Base-by-base conservation (phyloP, 2,329 filamentous ascomycete genomes). In the Aaosphaeria pasadenensis region DNA sequence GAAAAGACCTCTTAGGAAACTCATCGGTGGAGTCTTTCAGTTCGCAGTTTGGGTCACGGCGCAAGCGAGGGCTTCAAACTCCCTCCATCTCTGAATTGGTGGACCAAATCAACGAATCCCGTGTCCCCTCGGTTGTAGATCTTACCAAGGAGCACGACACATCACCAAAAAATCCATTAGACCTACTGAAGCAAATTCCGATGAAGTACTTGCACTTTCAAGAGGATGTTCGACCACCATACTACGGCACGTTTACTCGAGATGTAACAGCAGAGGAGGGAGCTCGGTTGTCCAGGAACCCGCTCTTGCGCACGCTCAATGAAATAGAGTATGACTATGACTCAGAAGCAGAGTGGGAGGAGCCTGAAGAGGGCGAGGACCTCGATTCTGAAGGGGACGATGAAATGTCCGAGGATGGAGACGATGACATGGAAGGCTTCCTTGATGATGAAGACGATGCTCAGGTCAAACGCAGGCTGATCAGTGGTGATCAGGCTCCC, bases 341-440 rank as follows among this genome's bases (percentile, higher is more conserved):
- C 62, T 92, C 88, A 3, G 89, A 95, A 66, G 88, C 50, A 66
- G 89, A 94, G 81, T 95, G 89, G 89, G 77, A 86, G 61, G 86
- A 91, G 62, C 85, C 87, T 32, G 73, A 91, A 80, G 75, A 91
- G 48, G 82, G 82, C 33, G 86, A 87, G 58, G 84, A 88, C 49
- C 69, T 87, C 2, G 73, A 80, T 43, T 82, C 81, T 3, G 84
- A 86, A 49, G 82, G 81, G 30, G 84, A 86, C 47, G 84, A 87
- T 5, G 79, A 83, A 44, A 82, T 86, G 7, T 86, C 87, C 29
- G 84, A 87, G 43, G 79, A 89, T 7, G 86, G 84, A n/a, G 87
- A 89, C 11, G 87, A 89, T 53, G 91, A 95, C 50, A 87, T 96
- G 85, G 89, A 90, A 4, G 91, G 85, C 13, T 96, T 96, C 62